Conservation (phyloP, 495 filamentous ascomycete genomes). For the Daldinia caldariorum region DNA sequence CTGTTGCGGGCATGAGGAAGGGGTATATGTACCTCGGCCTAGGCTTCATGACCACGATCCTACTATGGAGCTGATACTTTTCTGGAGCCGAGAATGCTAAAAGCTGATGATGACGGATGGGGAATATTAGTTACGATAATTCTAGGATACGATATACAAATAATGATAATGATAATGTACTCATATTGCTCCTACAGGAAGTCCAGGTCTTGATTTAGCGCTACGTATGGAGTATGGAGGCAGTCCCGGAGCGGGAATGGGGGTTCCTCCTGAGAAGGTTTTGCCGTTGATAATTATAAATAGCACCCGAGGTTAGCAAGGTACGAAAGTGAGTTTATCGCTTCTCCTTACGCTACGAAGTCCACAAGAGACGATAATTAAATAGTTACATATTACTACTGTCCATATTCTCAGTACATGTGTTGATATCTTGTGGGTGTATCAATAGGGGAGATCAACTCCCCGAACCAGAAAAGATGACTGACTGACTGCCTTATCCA, state of each 20-base stretch:
- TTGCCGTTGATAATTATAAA: background rate
- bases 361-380: background rate
- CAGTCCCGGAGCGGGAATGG: background rate
- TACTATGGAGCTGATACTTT: conserved; percentile 20
- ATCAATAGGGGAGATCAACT: too few relatives aligned
- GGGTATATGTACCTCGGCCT: conserved; percentile 14
- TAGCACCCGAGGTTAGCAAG: background rate
- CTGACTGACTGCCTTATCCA: too few relatives aligned
- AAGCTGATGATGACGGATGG: background rate
- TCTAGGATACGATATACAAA: background rate
- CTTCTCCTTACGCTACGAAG: background rate
- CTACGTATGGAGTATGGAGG: background rate
- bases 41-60: conserved; percentile 8
- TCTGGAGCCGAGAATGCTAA: background rate
- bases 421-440: too few relatives aligned
- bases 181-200: background rate
- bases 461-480: too few relatives aligned
- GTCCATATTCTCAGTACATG: too few relatives aligned
- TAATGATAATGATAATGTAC: conserved; percentile 4
- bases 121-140: too few relatives aligned
- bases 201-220: background rate
- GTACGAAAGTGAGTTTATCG: too few relatives aligned
- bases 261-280: background rate
- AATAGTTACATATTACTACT: background rate
- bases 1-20: background rate